Evolutionary conservation across 495 filamentous ascomycete genomes (phyloP).

Genomic region (Pseudomonodictys pantanalensis): DNA sequence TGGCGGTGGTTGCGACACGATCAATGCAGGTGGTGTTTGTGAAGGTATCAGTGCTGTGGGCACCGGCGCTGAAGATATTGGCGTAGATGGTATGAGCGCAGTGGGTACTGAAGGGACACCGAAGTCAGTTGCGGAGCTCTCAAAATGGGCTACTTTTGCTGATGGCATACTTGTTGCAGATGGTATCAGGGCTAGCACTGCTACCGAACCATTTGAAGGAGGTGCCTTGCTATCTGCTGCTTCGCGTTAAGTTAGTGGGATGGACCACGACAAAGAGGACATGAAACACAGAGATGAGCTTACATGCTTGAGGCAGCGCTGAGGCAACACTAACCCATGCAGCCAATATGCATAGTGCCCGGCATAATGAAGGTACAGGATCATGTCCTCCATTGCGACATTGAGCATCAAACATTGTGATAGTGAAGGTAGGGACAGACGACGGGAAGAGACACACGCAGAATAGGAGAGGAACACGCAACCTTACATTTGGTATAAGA

Average conservation of each 20-base stretch:
- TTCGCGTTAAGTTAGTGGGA: constrained; percentile 5
- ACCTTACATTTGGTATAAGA: constrained; percentile 23
- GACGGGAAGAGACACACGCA: constrained; percentile 4
- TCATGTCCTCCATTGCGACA: not conserved
- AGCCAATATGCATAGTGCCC: constrained; percentile 19
- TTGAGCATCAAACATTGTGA: constrained; percentile 6
- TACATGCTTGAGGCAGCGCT: constrained; percentile 22
- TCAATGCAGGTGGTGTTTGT: not conserved
- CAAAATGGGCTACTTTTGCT: not conserved
- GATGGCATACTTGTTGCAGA: constrained; percentile 9
- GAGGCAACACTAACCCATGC: constrained; percentile 17
- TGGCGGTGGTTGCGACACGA: not conserved
- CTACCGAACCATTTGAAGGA: not conserved
- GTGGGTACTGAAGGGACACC: constrained; percentile 1
- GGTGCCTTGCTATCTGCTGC: constrained; percentile 12
- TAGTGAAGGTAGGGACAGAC: not conserved
- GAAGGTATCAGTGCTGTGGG: constrained; percentile 3
- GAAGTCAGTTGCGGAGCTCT: constrained; percentile 5
- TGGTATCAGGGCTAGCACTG: not conserved
- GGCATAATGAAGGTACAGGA: constrained; percentile 13
- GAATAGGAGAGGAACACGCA: constrained; percentile 1
- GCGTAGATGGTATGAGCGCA: constrained; percentile 12
- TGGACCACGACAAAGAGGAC: not conserved
- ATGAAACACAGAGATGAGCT: not conserved
- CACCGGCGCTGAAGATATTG: not conserved